Base-by-base conservation (phyloP, 768 basidiomycete species). In the Calocera viscosa region DNA sequence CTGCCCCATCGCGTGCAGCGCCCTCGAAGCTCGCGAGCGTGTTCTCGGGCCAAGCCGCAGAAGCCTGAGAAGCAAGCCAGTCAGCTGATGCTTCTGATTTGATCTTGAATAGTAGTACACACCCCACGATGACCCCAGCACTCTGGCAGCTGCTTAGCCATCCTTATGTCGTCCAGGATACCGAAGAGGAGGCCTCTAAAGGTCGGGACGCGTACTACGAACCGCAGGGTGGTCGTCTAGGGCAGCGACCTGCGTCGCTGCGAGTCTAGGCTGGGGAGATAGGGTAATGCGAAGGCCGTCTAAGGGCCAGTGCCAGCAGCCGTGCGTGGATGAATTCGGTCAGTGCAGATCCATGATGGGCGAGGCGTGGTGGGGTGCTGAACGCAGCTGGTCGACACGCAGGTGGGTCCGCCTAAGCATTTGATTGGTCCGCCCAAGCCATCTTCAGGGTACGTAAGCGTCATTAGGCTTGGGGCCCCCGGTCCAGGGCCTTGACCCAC, bases 21-120 rank as follows among this genome's bases (percentile, higher is more conserved):
- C 90, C 90, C 75, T 91, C 87, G 78, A 98, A 98, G 78, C 90
- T 92, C 38, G 91, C 91, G 69, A 94, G 83, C 63, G 94, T 95
- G 80, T 98, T 98, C 78, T 98, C 95, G 2, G 92, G 91, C 76
- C 83, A 92, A 19, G 83, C 80, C 26, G 90, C 84, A 28, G 91
- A 93, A 60, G 93, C 93, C 91, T 93, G 72, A 67, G 43, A 66
- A 49, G 60, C 67, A 68, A 64, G 66, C 41, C 66, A 35, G 2
- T 49, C 43, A 32, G 24, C 38, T 49, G 24, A 0, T 28, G 53
- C 49, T 17, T 49, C 63, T 63, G 63, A 35, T 65, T 22, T 26
- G 49, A 49, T 67, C 65, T 66, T 64, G 41, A 65, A 17, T 34
- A 22, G 26, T 64, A 33, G 35, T 65, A 78, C 84, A 70, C 70